Evolutionary conservation across 371 early-diverging fungal species (phyloP), one percentile per base, ranked within the genome.

Genomic region (Chytridiales sp.): DNA sequence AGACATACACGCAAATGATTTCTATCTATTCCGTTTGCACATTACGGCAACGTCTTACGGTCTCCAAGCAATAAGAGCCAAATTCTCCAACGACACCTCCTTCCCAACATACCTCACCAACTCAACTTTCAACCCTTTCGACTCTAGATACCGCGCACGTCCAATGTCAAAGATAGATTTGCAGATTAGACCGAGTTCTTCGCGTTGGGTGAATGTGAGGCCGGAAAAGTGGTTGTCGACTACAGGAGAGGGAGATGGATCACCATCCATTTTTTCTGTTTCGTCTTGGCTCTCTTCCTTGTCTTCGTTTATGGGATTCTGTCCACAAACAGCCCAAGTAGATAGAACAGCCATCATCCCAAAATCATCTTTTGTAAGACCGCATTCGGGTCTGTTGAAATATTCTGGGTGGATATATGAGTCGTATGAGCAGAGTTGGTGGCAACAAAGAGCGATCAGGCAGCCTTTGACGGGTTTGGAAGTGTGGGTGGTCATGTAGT

Each of bases 371-470:
- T 4, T 9, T 6, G 15, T 8, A 29, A 48, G 4, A 5, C 27
- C 27, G 6, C 13, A 26, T 27, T 29, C 6, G 5, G 26, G n/a
- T n/a, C n/a, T n/a, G n/a, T n/a, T 6, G 19, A 55, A 6, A 55
- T 41, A 55, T 22, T 26, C 39, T 6, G 19, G 55, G 42, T 55
- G n/a, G 22, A 55, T 22, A 42, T 55, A 55, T 5, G n/a, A 4
- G 5, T 17, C 4, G 22, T 6, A 26, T n/a, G 4, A 5, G 42
- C 55, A 55, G 22, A 6, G 42, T 15, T 55, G 55, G 27, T 55
- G 55, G 27, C 55, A 55, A 35, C 55, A 55, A 3, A 42, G 55
- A 24, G 55, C 55, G 17, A 55, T 39, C 4, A 55, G 8, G 29
- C 39, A n/a, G 4, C 55, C 55, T 13, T n/a, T 3, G 9, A 55